Evolutionary conservation across 164 flowering plant genomes (phyloP), one percentile per base, ranked within the genome.

Genomic region (Pachysandra terminalis): DNA sequence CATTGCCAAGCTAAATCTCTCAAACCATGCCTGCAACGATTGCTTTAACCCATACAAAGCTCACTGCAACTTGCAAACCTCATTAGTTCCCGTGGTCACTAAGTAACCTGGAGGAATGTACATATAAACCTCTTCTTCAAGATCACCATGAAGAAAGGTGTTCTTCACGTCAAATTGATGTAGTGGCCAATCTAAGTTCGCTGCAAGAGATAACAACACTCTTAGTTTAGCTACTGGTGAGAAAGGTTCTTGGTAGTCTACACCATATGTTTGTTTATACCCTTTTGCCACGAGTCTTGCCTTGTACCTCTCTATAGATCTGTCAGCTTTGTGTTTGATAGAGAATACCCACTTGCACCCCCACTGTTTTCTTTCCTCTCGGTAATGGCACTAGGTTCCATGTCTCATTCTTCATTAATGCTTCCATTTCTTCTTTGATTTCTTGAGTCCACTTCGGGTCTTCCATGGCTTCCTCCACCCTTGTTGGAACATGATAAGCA

Each of bases 391-490:
- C 52, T 9, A 66, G 61, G 13, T 28, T 37, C 51, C 49, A 66
- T 32, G 60, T 66, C 13, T 66, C 19, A 14, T 56, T 66, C 10
- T 55, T 55, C 58, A 55, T 24, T 24, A 19, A 2, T 55, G 58
- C 58, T n/a, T 55, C 58, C 58, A 55, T 66, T n/a, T 66, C 60
- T 21, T 66, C 61, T 32, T 55, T 66, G 19, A 66, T 66, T 21
- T 48, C 66, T 53, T 62, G 72, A 55, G 52, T 52, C 72, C 72
- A 69, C 21, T 37, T 61, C 53, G 58, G 59, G 66, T 61, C 52
- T 35, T 19, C 56, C 52, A 69, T 26, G 35, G 66, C 72, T 54
- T 69, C 52, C 51, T 69, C 53, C 16, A 61, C 53, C 23, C 40
- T 69, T 16, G 55, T 69, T 52, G 72, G 72, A 53, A 69, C 40